Base-by-base conservation (phyloP, 2,329 filamentous ascomycete species). In the Colletotrichum incanum region DNA sequence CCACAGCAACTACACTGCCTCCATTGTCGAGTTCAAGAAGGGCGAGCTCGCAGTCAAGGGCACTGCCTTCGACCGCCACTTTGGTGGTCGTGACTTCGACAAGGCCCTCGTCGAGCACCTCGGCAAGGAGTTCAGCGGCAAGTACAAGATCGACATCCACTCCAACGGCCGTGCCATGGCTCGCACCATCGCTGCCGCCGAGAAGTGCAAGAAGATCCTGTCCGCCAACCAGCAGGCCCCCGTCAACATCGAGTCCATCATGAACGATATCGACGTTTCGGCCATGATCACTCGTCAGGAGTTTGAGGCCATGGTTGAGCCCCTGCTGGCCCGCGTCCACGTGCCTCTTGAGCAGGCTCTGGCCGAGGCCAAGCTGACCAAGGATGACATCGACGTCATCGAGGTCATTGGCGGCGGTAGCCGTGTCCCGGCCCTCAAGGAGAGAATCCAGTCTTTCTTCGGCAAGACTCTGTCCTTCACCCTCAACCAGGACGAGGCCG, bases 161-260 rank as follows among this genome's bases (percentile, higher is more conserved):
- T 92, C 91, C 76, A 96, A 98, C 86, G 90, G 92, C 76, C 98
- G 98, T 87, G 96, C 96, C 71, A 90, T 93, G 83, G 91, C 95
- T 76, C 94, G 96, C 82, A 94, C 97, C 77, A 89, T 93, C 52
- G 92, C 94, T 74, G 95, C 94, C 69, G 95, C 95, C 67, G 96
- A 99, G 89, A 98, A 98, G 90, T 87, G 97, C 81, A 99, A 99
- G 92, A 98, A 98, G 91, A 92, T 98, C 67, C 88, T 99, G 68
- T 98, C 96, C 45, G 96, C 96, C 81, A 98, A 98, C 86, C 93
- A 95, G 77, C 90, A 93, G 80, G 95, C 96, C 23, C 94, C 96
- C 61, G 85, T 99, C 83, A 98, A 95, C 88, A 97, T 99, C 79
- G 96, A 99, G 87, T 98, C 95, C 45, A 88, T 99, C 77, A 98